Conservation (phyloP, 306 rosid genomes). For the Psophocarpus tetragonolobus region DNA sequence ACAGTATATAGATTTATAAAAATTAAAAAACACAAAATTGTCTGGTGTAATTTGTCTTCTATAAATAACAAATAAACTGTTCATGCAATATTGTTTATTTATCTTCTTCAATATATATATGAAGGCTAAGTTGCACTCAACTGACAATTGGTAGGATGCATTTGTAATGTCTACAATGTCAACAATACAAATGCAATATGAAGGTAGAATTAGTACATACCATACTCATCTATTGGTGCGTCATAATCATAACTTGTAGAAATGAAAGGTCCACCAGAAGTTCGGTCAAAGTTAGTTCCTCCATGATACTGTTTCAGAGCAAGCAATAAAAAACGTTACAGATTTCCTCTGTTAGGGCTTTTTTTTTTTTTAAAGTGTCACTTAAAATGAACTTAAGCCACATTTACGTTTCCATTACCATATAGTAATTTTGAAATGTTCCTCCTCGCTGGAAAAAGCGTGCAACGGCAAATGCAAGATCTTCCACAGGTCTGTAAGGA, state of each 20-base stretch:
- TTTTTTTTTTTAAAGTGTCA: not conserved
- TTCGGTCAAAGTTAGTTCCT: constrained; percentile 92
- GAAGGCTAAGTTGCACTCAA: not conserved
- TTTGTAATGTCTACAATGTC: constrained; percentile 1
- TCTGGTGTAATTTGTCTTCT: not conserved
- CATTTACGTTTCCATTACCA: constrained; percentile 57
- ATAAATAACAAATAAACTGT: constrained; percentile 1
- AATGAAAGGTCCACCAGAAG: constrained; percentile 90
- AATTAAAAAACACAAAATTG: not conserved
- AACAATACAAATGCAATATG: constrained; percentile 5
- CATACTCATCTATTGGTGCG: constrained; percentile 97
- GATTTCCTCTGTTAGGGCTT: not conserved
- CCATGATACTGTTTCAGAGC: constrained; percentile 81
- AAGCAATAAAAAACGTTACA: constrained; percentile 31
- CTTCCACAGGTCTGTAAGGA: constrained; percentile 89
- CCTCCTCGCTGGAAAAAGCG: constrained; percentile 98
- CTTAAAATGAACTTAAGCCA: not conserved
- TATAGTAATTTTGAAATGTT: constrained; percentile 91
- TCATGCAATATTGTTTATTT: not conserved
- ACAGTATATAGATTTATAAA: not conserved
- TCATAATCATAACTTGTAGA: constrained; percentile 96
- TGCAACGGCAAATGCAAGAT: constrained; percentile 87
- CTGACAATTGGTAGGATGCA: not conserved
- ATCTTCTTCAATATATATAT: not conserved
- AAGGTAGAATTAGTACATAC: constrained; percentile 50